These are phyloP conservation scores for Xanthoconium purpureum DNA, from an alignment of 768 basidiomycete species.

Conservation along the genomic window DNA sequence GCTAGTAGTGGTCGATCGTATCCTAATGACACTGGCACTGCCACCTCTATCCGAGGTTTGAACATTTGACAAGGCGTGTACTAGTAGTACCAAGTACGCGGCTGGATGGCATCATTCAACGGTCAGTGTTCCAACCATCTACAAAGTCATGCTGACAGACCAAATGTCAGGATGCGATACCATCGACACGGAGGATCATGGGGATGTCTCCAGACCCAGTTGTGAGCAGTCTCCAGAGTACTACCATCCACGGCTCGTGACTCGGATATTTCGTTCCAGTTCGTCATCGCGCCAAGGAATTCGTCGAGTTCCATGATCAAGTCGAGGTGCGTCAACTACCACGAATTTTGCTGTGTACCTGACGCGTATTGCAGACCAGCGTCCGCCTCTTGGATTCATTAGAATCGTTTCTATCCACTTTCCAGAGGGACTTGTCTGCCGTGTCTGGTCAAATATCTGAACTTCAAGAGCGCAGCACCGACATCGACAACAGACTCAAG, in stretches of 20 bases:
- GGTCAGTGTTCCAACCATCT: conserved; percentile 1
- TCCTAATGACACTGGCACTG: conserved; percentile 4
- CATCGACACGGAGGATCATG: not conserved
- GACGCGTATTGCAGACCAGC: conserved; percentile 61
- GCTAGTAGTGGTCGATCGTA: no score
- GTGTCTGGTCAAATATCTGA: conserved; percentile 97
- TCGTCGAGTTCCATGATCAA: conserved; percentile 87
- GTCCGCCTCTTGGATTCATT: conserved; percentile 81
- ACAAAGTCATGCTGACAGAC: not conserved
- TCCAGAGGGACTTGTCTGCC: conserved; percentile 89
- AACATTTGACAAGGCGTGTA: no score
- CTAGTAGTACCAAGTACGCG: no score
- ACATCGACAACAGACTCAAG: conserved; percentile 83
- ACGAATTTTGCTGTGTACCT: not conserved
- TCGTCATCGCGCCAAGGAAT: conserved; percentile 53
- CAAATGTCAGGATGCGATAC: conserved; percentile 6
- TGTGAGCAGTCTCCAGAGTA: conserved; percentile 12
- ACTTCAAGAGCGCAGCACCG: conserved; percentile 84
- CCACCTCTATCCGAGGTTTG: not conserved
- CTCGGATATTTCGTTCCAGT: conserved; percentile 22
- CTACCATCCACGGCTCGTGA: not conserved
- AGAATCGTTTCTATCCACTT: conserved; percentile 89
- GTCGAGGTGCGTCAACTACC: conserved; percentile 57
- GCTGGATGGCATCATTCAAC: conserved; percentile 9
- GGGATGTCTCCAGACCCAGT: not conserved